Percentiles rank a stretch among this genome's conserved stretches.
These are phyloP conservation scores for Carallia pectinifolia DNA, from an alignment of 345 rosid genomes.

Conservation along the genomic window DNA sequence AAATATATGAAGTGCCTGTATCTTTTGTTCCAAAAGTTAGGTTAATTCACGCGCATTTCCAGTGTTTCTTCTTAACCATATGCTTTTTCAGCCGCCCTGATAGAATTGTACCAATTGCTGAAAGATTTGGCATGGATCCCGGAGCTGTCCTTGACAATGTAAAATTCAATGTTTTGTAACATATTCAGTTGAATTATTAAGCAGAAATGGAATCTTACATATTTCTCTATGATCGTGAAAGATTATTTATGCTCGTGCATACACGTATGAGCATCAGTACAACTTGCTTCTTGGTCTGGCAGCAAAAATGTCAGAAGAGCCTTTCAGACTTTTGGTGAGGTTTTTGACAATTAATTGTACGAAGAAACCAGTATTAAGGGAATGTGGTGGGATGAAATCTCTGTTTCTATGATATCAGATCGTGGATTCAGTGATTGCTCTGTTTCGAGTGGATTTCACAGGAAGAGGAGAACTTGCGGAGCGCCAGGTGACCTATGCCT, in stretches of 20 bases:
- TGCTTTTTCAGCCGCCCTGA: constrained; percentile 70
- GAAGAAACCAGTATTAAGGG: neutral
- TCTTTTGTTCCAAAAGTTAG: neutral
- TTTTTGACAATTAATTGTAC: neutral
- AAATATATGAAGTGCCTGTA: constrained; percentile 1
- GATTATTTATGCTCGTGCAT: constrained; percentile 94
- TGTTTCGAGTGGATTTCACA: constrained; percentile 81
- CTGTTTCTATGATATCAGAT: constrained; percentile 42
- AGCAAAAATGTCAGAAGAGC: constrained; percentile 95
- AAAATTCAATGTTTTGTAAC: constrained; percentile 15
- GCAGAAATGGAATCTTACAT: neutral
- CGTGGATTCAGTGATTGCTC: constrained; percentile 81
- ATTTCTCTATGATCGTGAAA: constrained; percentile 33
- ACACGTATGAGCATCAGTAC: constrained; percentile 82
- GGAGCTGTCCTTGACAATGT: constrained; percentile 96
- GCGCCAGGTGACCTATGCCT: constrained; percentile 55
- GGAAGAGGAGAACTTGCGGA: constrained; percentile 95
- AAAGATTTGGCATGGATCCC: constrained; percentile 98
- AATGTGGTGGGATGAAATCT: constrained; percentile 12
- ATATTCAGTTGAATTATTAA: neutral
- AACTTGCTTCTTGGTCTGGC: constrained; percentile 89
- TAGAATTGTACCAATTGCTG: constrained; percentile 81
- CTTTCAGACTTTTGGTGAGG: constrained; percentile 71
- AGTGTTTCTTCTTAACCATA: constrained; percentile 35
- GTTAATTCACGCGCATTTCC: neutral